Evolutionary conservation across 176 grass and related monocot species (phyloP).

Genomic region (Musa schizocarpa): DNA sequence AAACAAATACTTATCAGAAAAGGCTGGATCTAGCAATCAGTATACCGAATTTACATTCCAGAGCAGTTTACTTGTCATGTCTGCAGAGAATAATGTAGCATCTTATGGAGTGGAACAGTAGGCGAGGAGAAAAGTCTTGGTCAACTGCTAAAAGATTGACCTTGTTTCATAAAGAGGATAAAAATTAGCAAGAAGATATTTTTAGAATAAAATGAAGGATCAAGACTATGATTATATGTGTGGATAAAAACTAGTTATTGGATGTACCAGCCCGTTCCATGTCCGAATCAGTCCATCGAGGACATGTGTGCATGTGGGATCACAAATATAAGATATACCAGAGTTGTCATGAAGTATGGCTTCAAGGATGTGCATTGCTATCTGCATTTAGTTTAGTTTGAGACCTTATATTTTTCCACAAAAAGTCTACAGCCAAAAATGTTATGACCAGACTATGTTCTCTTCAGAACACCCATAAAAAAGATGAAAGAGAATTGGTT

Average conservation of each 20-base stretch:
- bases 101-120: conserved; percentile 16
- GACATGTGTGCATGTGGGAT: background rate
- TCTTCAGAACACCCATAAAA: background rate
- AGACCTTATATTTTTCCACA: background rate
- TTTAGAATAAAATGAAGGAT: background rate
- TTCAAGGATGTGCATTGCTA: conserved; percentile 22
- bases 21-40: background rate
- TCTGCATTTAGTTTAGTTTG: background rate
- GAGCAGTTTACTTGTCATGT: background rate
- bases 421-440: background rate
- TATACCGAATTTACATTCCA: background rate
- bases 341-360: conserved; percentile 8
- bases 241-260: background rate
- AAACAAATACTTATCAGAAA: background rate
- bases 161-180: background rate
- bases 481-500: too few species aligned
- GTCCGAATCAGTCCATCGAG: conserved; percentile 3
- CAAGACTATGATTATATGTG: background rate
- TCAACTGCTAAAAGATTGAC: background rate
- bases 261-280: conserved; percentile 10
- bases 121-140: conserved; percentile 6
- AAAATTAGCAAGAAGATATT: background rate
- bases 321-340: conserved; percentile 10
- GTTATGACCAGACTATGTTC: background rate
- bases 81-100: conserved; percentile 17